phyloP scores from a whole-genome alignment of 1,284 basidiomycete species.

The Cerrena zonata region DNA sequence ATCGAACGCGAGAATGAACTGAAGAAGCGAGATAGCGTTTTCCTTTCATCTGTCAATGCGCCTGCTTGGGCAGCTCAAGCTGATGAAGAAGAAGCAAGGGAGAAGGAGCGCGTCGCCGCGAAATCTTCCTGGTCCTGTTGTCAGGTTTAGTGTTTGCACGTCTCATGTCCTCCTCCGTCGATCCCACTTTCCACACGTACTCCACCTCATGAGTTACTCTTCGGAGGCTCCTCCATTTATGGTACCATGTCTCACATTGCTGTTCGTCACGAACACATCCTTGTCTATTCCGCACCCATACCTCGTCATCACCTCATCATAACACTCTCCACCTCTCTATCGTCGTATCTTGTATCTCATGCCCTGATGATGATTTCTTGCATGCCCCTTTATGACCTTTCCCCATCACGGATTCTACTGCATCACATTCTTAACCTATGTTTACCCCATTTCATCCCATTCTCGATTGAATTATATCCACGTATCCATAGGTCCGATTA shows the following conservation, averaged over 20 bases:
- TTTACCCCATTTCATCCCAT: not conserved
- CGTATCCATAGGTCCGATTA: not conserved
- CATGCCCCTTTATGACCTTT: conserved; percentile 2
- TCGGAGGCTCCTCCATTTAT: no score
- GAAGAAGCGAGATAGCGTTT: conserved; percentile 74
- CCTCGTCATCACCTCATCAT: not conserved
- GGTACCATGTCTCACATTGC: no score
- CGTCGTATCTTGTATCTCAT: not conserved
- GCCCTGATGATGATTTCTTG: conserved; percentile 3
- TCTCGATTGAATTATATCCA: not conserved
- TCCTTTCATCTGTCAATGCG: conserved; percentile 53
- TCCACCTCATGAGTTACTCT: no score
- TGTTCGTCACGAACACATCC: not conserved
- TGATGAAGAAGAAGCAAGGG: conserved; percentile 71
- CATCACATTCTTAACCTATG: conserved; percentile 1
- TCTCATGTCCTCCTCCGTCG: conserved; percentile 1
- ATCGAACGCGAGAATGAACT: conserved; percentile 76
- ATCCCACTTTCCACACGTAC: not conserved
- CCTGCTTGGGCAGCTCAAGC: conserved; percentile 73
- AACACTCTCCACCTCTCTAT: not conserved
- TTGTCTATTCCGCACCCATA: not conserved
- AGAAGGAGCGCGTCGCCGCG: conserved; percentile 50
- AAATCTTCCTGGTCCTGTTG: conserved; percentile 63
- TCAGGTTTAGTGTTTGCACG: conserved; percentile 33
- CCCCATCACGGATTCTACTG: not conserved